These are phyloP conservation scores for Torulaspora franciscae DNA, from an alignment of 805 yeast genomes.

Conservation along the genomic window DNA sequence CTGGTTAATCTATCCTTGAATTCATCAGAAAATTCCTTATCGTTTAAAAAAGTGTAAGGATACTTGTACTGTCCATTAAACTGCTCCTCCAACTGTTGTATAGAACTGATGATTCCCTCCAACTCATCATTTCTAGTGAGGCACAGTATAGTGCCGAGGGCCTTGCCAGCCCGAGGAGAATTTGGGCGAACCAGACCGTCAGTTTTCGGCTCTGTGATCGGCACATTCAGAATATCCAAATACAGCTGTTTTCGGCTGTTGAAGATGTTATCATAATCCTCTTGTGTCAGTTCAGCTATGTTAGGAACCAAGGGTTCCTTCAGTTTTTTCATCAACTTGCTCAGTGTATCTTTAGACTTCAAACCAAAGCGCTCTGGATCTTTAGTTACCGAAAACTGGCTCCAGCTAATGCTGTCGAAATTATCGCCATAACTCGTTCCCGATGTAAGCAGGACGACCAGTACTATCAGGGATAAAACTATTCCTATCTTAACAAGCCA, in stretches of 20 bases:
- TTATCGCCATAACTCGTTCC: neutral
- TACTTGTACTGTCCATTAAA: constrained; percentile 70
- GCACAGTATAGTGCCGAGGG: constrained; percentile 70
- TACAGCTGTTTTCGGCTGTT: constrained; percentile 38
- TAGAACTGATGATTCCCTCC: constrained; percentile 45
- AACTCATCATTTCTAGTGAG: constrained; percentile 68
- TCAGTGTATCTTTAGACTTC: neutral
- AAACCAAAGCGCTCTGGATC: neutral
- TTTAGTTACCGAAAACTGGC: neutral
- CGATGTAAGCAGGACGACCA: neutral
- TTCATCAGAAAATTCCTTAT: constrained; percentile 53
- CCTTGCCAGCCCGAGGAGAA: constrained; percentile 36
- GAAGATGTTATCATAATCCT: constrained; percentile 9
- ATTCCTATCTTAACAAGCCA: constrained; percentile 1
- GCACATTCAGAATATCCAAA: constrained; percentile 34
- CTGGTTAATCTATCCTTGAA: constrained; percentile 47
- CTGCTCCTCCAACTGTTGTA: constrained; percentile 53
- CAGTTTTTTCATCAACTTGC: constrained; percentile 5
- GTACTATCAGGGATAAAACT: constrained; percentile 1
- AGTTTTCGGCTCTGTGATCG: constrained; percentile 48
- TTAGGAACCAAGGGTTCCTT: constrained; percentile 18
- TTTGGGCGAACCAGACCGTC: constrained; percentile 32
- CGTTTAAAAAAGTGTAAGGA: constrained; percentile 79
- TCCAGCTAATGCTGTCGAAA: neutral
- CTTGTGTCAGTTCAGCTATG: constrained; percentile 11